These are phyloP conservation scores for Fusarium duplospermum DNA, from an alignment of 2,329 filamentous ascomycete genomes.

Conservation along the genomic window DNA sequence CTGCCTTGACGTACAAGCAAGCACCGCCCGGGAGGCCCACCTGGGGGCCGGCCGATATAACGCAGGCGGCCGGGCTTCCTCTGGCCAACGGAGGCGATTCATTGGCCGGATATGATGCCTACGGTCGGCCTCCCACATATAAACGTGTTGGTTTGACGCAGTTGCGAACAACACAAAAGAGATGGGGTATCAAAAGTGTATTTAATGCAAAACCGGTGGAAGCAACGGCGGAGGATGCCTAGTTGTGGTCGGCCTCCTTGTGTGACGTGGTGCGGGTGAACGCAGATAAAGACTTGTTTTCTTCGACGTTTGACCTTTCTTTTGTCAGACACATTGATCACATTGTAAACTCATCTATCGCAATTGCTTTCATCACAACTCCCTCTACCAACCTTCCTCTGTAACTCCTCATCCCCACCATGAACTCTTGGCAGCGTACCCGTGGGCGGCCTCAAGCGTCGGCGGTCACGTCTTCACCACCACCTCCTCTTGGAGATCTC, in stretches of 20 bases:
- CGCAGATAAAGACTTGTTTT: constrained; percentile 1
- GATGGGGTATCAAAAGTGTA: constrained; percentile 28
- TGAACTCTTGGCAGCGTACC: constrained; percentile 6
- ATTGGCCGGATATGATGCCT: constrained; percentile 25
- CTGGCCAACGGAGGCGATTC: neutral
- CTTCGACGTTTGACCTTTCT: neutral
- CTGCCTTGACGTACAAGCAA: constrained; percentile 12
- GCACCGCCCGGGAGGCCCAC: constrained; percentile 12
- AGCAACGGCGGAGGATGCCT: neutral
- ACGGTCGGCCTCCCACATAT: constrained; percentile 38
- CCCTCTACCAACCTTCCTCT: neutral
- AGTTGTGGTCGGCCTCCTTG: constrained; percentile 1
- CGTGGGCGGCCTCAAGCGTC: neutral
- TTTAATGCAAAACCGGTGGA: constrained; percentile 13
- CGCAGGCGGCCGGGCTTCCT: constrained; percentile 7
- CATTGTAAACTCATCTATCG: neutral
- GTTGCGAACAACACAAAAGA: neutral
- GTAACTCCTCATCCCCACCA: neutral
- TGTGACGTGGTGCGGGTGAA: neutral
- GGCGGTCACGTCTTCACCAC: neutral
- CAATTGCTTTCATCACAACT: neutral
- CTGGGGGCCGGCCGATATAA: constrained; percentile 1
- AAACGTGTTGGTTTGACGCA: constrained; percentile 16
- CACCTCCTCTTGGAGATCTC: constrained; percentile 39
- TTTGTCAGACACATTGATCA: neutral